Evolutionary conservation across 2,329 filamentous ascomycete species (phyloP), one percentile per base, ranked within the genome.

Genomic region (Huntiella moniliformis): DNA sequence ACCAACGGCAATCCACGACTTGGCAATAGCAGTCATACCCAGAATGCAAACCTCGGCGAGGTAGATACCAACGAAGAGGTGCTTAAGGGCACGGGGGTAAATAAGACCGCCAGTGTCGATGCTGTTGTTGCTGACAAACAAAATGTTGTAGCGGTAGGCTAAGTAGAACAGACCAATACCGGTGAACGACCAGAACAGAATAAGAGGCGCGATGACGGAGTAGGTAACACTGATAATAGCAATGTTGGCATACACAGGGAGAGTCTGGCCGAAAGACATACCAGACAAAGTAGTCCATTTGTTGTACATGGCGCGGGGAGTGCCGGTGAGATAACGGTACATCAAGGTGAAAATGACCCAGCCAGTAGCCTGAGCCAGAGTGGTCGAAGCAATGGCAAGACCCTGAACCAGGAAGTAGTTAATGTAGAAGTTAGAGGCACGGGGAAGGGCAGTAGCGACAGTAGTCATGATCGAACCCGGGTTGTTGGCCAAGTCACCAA

Each of bases 371-470:
- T 87, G 82, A 35, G 87, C 70, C 10, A 94, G 61, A 10, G 79
- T 74, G 45, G 75, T 71, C 0, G 80, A 71, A n/a, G 83, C 79
- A 52, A 87, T 74, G 0, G 77, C 79, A 42, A 93, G 65, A 43
- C 84, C 86, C 59, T 94, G 85, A 1, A 94, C 67, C 36, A 93
- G 75, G 53, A 94, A 87, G 63, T 92, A 94, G 11, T 62, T 84
- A 15, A 96, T 79, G 61, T 95, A 98, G 58, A 96, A 92, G 63
- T 93, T 96, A 50, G 86, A 87, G 0, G 85, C 78, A 47, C 74
- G 78, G 13, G 91, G 91, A 4, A 98, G 67, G 49, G 82, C 80
- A 12, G 67, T 56, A 1, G 86, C 79, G 3, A 94, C 68, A 35
- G 92, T 62, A 0, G 58, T 62, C 0, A 84, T 74, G 5, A 76